phyloP scores from a whole-genome alignment of 1,139 yeast species.

The Kodamaea sp. region DNA sequence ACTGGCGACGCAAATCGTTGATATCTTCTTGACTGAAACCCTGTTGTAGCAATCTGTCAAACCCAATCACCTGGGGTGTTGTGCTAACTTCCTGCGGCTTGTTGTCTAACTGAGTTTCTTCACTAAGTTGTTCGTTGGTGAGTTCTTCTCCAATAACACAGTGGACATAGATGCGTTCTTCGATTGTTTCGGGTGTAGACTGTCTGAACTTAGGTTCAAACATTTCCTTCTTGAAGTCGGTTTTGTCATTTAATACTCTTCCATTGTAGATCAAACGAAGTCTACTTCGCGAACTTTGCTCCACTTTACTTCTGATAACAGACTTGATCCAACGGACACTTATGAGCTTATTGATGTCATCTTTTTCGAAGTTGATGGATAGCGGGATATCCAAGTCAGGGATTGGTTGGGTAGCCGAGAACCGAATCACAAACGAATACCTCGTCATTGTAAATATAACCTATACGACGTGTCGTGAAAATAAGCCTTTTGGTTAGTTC shows the following conservation, averaged over 20 bases:
- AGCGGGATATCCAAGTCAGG: conserved; percentile 35
- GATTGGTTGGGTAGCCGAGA: conserved; percentile 28
- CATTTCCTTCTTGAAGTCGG: conserved; percentile 56
- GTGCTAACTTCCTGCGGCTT: conserved; percentile 52
- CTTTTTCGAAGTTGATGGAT: conserved; percentile 30
- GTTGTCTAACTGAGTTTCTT: conserved; percentile 64
- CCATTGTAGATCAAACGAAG: conserved; percentile 77
- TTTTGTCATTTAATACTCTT: conserved; percentile 60
- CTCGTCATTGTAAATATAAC: no score
- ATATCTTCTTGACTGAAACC: conserved; percentile 84
- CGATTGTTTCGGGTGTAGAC: conserved; percentile 1
- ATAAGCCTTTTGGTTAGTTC: no score
- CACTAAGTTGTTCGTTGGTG: conserved; percentile 55
- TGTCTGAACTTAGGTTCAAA: conserved; percentile 30
- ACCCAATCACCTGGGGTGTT: conserved; percentile 76
- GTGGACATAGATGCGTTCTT: conserved; percentile 57
- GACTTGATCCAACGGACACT: conserved; percentile 33
- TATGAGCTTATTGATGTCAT: conserved; percentile 34
- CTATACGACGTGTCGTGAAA: no score
- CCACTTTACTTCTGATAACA: conserved; percentile 29
- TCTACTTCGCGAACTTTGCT: conserved; percentile 43
- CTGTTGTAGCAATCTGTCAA: conserved; percentile 77
- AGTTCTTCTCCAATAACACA: conserved; percentile 79
- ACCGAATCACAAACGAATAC: conserved; percentile 29
- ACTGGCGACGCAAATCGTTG: conserved; percentile 69